Evolutionary conservation across 129 eudicot species (phyloP).

Genomic region (Escallonia rubra): DNA sequence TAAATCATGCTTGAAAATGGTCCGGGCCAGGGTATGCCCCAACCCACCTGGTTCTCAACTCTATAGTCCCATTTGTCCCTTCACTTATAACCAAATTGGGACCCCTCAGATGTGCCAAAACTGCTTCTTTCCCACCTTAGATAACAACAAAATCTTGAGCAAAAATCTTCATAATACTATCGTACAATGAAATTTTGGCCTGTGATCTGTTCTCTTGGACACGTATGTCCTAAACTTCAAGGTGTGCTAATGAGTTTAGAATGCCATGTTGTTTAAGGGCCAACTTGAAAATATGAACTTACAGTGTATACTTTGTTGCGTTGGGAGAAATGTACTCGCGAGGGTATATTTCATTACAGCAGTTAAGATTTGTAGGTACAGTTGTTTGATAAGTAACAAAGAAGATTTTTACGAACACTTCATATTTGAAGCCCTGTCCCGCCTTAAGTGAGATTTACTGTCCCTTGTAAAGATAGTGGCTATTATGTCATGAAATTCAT

Average conservation of each 20-base stretch:
- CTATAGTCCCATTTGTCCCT: background rate
- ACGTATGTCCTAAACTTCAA: background rate
- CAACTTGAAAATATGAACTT: too few species aligned
- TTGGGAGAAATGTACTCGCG: too few species aligned
- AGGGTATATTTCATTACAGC: too few species aligned
- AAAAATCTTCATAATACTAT: background rate
- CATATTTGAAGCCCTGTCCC: too few species aligned
- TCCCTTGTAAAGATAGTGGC: too few species aligned
- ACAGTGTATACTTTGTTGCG: too few species aligned
- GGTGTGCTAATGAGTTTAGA: background rate
- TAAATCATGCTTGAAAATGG: background rate
- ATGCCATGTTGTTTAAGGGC: too few species aligned
- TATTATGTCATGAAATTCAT: too few species aligned
- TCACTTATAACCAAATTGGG: conserved; percentile 2
- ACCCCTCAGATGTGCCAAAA: background rate
- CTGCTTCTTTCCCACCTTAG: conserved; percentile 8
- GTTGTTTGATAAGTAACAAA: too few species aligned
- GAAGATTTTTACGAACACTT: too few species aligned
- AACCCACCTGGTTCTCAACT: conserved; percentile 7
- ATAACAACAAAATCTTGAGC: background rate
- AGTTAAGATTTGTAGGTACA: too few species aligned
- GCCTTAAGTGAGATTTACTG: too few species aligned
- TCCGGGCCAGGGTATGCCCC: conserved; percentile 5
- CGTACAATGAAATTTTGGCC: background rate
- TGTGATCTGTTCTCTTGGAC: background rate